Percentiles rank a stretch among this genome's conserved stretches.
These are phyloP conservation scores for Dendrocalamus sinicus DNA, from an alignment of 176 grass and related monocot species.

Conservation along the genomic window DNA sequence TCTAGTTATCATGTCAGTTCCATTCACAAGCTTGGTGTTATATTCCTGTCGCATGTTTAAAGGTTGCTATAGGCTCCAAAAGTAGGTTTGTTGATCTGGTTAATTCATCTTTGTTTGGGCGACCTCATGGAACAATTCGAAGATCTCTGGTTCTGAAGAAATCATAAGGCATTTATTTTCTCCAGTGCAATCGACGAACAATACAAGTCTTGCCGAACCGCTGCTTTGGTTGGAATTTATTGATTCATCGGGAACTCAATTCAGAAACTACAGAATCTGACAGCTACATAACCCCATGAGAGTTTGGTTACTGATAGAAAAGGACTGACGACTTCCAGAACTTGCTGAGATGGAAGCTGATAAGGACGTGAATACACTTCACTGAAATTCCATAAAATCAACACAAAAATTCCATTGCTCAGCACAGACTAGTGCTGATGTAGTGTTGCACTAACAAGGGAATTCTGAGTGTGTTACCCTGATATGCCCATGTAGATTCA, in stretches of 20 bases:
- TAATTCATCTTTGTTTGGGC: background rate
- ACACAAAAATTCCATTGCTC: conserved; percentile 13
- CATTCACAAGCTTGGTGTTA: background rate
- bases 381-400: background rate
- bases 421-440: background rate
- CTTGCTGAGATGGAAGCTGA: background rate
- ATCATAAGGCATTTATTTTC: background rate
- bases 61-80: background rate
- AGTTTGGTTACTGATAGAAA: background rate
- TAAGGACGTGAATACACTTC: background rate
- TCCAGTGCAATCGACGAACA: too few relatives aligned
- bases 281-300: background rate
- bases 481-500: conserved; percentile 15
- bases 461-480: background rate
- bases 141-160: background rate
- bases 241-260: background rate
- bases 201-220: background rate
- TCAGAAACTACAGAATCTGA: background rate
- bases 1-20: background rate
- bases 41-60: background rate
- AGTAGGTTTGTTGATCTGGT: background rate
- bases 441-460: background rate
- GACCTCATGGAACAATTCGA: background rate
- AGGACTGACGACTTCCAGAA: background rate
- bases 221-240: background rate